Evolutionary conservation across 2,329 filamentous ascomycete species (phyloP), one percentile per base, ranked within the genome.

Genomic region (Claviceps citrina): DNA sequence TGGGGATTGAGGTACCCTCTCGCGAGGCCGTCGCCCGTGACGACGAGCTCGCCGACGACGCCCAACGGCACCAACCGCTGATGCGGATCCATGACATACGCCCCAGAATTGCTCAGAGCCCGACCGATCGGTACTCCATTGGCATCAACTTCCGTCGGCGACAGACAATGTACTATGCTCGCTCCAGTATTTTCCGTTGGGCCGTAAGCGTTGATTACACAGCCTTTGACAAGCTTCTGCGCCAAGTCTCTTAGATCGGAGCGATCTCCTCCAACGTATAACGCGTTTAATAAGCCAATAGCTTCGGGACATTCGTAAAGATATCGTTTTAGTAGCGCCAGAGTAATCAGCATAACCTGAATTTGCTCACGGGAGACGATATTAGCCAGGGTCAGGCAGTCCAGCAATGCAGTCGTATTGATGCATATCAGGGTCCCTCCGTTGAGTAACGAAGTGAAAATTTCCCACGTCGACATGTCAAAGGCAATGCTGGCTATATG

Each of bases 1-100:
- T 26, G n/a, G 2, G 41, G 7, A 15, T 54, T 41, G 0, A 41
- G 43, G 19, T 54, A 54, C 0, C 51, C 50, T 12, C 48, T 33
- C 2, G 51, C 49, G 9, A 52, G 38, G 9, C 49, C 48, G 41
- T 53, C 50, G 2, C 53, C 53, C 0, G 49, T 53, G 1, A 56
- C 46, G 1, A 55, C 41, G 3, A 56, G 47, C 33, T 56, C 54
- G 2, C 54, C 54, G 4, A 56, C 20, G 0, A 52, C 49, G 7
- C 53, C 53, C 0, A 47, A 25, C 2, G 54, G 50, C 0, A 54
- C 49, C 2, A 53, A 45, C 2, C 39, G 46, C 12, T 46, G 46
- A 1, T 47, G 37, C 3, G 38, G 25, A 37, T 54, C 51, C 50
- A 55, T 50, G 8, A 55, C 40, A 24, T 46, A 44, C 1, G 48